A percentile compares a stretch with the other conserved stretches of the same genome.
phyloP scores from a whole-genome alignment of 805 yeast species.

The Teunomyces cretensis region DNA sequence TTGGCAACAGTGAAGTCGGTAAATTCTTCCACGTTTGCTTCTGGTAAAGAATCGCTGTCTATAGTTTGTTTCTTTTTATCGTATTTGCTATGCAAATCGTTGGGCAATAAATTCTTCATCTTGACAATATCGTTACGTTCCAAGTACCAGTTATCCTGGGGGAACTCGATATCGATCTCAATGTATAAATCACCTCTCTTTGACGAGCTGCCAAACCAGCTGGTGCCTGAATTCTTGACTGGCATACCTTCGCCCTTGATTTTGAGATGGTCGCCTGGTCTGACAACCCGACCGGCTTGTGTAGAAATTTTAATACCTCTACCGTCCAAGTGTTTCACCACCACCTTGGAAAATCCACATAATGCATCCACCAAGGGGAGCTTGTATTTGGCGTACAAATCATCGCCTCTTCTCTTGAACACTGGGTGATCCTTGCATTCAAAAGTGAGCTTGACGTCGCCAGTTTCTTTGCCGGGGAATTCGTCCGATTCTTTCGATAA shows the following conservation, averaged over 20 bases:
- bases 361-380: constrained; percentile 78
- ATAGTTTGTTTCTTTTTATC: constrained; percentile 24
- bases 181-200: constrained; percentile 69
- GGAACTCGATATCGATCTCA: constrained; percentile 73
- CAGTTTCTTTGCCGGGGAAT: constrained; percentile 67
- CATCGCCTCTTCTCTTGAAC: constrained; percentile 60
- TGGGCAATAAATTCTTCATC: constrained; percentile 57
- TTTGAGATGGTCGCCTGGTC: constrained; percentile 70
- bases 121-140: constrained; percentile 65
- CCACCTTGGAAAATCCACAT: constrained; percentile 71
- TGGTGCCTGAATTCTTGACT: constrained; percentile 24
- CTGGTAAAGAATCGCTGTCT: constrained; percentile 27
- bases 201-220: constrained; percentile 29
- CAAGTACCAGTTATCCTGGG: constrained; percentile 79
- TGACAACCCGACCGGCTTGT: constrained; percentile 76
- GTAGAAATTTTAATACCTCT: constrained; percentile 64
- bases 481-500: constrained; percentile 76
- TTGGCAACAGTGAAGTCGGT: constrained; percentile 32
- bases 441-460: constrained; percentile 71
- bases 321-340: constrained; percentile 76
- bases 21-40: constrained; percentile 38
- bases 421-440: constrained; percentile 46
- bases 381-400: constrained; percentile 57
- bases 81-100: constrained; percentile 22
- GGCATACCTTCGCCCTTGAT: constrained; percentile 87